A percentile compares a stretch with the other conserved stretches of the same genome.
These are phyloP conservation scores for Astrothelium subdiscretum DNA, from an alignment of 495 filamentous ascomycete species.

Conservation along the genomic window DNA sequence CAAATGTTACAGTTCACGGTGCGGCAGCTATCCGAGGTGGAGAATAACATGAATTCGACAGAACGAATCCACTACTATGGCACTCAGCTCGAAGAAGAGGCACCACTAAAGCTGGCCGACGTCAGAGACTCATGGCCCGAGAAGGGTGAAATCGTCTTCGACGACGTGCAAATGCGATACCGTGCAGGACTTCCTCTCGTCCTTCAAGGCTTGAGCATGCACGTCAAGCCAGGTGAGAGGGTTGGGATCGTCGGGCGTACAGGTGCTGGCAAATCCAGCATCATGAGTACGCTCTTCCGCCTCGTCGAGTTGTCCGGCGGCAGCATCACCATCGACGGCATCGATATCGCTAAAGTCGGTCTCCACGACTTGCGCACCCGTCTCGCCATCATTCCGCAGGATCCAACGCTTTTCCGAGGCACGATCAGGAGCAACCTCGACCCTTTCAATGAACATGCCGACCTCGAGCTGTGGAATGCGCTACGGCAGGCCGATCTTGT, in stretches of 20 bases:
- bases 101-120: slow-evolving; percentile 57
- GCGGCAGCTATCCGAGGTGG: slow-evolving; percentile 86
- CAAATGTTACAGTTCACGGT: slow-evolving; percentile 95
- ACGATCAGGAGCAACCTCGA: slow-evolving; percentile 87
- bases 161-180: slow-evolving; percentile 85
- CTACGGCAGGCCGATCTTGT: slow-evolving; percentile 73
- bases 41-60: slow-evolving; percentile 95
- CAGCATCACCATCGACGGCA: slow-evolving; percentile 79
- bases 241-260: slow-evolving; percentile 92
- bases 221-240: slow-evolving; percentile 71
- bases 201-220: slow-evolving; percentile 64
- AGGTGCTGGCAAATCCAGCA: slow-evolving; percentile 86
- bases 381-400: slow-evolving; percentile 91
- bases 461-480: slow-evolving; percentile 79
- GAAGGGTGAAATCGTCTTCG: slow-evolving; percentile 71
- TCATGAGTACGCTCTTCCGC: slow-evolving; percentile 89
- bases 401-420: slow-evolving; percentile 87
- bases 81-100: slow-evolving; percentile 75
- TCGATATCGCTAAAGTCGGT: slow-evolving; percentile 76
- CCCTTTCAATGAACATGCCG: slow-evolving; percentile 78
- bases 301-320: slow-evolving; percentile 75
- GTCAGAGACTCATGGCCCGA: slow-evolving; percentile 70
- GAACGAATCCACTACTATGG: slow-evolving; percentile 93
- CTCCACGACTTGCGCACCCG: slow-evolving; percentile 78
- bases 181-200: slow-evolving; percentile 72